Conservation (phyloP, 179 eudicot species). For the Vitellaria paradoxa region DNA sequence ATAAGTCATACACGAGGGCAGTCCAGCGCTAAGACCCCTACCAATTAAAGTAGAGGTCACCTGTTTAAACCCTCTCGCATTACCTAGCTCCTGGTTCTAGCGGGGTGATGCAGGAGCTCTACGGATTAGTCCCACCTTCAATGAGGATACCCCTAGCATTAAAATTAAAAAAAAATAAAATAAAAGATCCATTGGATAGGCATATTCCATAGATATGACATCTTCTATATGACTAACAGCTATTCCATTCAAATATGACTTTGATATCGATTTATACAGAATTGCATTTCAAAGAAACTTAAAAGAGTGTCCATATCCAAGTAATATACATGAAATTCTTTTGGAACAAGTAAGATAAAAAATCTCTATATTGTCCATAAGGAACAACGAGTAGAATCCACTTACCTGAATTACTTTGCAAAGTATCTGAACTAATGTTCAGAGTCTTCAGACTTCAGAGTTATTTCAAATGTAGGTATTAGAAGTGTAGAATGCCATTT, state of each 20-base stretch:
- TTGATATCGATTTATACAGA: neutral
- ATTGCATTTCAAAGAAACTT: neutral
- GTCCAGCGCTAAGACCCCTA: no score
- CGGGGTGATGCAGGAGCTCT: no score
- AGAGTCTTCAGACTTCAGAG: neutral
- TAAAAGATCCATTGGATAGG: no score
- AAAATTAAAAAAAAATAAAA: no score
- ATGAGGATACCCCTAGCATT: no score
- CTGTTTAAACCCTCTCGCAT: no score
- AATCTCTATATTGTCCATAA: neutral
- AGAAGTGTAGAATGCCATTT: neutral
- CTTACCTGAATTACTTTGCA: neutral
- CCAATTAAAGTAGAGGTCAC: no score
- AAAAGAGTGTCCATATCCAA: neutral
- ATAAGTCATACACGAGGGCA: neutral
- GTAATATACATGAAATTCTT: neutral
- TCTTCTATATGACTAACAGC: neutral
- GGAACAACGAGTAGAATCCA: neutral
- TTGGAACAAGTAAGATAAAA: neutral
- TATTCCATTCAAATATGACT: neutral
- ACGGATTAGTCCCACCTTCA: no score
- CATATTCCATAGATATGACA: neutral
- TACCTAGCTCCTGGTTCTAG: no score
- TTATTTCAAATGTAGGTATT: neutral
- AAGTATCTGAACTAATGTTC: neutral